Evolutionary conservation across 768 basidiomycete species (phyloP).

Genomic region (Cystofilobasidium macerans): DNA sequence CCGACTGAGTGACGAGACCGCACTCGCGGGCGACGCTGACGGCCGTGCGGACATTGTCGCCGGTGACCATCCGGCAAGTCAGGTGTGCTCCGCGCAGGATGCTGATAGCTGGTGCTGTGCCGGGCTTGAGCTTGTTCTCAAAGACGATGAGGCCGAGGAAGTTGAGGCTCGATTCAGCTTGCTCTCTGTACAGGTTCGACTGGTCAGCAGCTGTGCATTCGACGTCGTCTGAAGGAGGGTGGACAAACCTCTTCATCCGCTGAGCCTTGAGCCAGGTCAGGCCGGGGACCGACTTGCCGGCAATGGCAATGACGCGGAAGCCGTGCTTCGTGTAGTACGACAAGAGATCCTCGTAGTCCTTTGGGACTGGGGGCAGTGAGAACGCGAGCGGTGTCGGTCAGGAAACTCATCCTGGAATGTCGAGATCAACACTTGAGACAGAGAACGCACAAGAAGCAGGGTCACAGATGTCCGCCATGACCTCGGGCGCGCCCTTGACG

Average conservation of each 20-base stretch:
- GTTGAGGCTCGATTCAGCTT: conserved; percentile 77
- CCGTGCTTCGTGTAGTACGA: conserved; percentile 95
- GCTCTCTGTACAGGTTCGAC: conserved; percentile 52
- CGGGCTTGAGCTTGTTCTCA: conserved; percentile 92
- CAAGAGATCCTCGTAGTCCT: conserved; percentile 89
- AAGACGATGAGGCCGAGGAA: conserved; percentile 96
- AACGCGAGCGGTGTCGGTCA: conserved; percentile 13
- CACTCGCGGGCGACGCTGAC: conserved; percentile 96
- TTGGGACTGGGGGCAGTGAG: conserved; percentile 54
- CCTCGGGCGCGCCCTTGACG: conserved; percentile 98
- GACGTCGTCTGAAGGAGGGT: neutral
- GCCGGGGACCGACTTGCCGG: conserved; percentile 86
- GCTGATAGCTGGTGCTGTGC: conserved; percentile 80
- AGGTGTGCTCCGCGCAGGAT: conserved; percentile 78
- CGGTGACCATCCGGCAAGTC: conserved; percentile 94
- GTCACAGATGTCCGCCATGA: conserved; percentile 91
- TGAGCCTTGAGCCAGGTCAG: conserved; percentile 96
- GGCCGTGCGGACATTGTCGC: conserved; percentile 91
- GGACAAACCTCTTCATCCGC: conserved; percentile 69
- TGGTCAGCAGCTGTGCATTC: neutral
- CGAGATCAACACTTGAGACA: neutral
- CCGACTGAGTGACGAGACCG: conserved; percentile 70
- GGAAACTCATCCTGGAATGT: no score
- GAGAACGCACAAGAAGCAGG: conserved; percentile 65
- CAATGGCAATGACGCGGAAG: conserved; percentile 94